Evolutionary conservation across 176 grass and related monocot genomes (phyloP), one percentile per base, ranked within the genome.

Genomic region (Cenchrus americanus): DNA sequence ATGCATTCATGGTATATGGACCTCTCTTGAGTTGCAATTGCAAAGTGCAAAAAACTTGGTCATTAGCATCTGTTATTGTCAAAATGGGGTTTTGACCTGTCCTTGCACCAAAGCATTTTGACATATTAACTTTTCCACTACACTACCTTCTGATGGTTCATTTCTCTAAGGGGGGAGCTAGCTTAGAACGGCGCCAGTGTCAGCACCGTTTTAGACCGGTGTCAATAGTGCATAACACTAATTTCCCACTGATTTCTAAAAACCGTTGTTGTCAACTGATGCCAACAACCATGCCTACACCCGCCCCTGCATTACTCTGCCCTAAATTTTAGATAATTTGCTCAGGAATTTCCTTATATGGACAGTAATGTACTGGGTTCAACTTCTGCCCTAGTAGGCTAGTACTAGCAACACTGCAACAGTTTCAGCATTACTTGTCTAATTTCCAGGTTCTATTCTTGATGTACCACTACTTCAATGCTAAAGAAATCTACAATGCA

Each of bases 381-480:
- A 43, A 82, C 42, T 30, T 73, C 41, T 65, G 40, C 71, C 14
- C 78, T 71, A 64, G 34, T 37, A 37, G 34, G 34, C 34, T 37
- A 37, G 37, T 4, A 18, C 44, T 78, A 76, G 26, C 71, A 76
- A 21, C 75, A 53, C n/a, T 42, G 53, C 62, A 53, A 57, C 50
- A 72, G 15, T 82, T 78, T 86, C 43, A 83, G 27, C 66, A 17
- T 80, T 85, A 24, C 27, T 60, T 89, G n/a, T 88, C 57, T 90
- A 49, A 78, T 86, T 88, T 87, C 62, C 91, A 99, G 96, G 96
- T 99, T 66, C 66, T 99, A 34, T 99, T 99, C 74, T 87, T 99
- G 87, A 99, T 99, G 96, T 99, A 99, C 57, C 96, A 99, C 67
- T 99, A 99, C 87, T 99, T 96, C 89, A 92, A 99, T 79, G 96